Evolutionary conservation across 1,284 basidiomycete species (phyloP), one percentile per base, ranked within the genome.

Genomic region (Sporisorium graminicola): DNA sequence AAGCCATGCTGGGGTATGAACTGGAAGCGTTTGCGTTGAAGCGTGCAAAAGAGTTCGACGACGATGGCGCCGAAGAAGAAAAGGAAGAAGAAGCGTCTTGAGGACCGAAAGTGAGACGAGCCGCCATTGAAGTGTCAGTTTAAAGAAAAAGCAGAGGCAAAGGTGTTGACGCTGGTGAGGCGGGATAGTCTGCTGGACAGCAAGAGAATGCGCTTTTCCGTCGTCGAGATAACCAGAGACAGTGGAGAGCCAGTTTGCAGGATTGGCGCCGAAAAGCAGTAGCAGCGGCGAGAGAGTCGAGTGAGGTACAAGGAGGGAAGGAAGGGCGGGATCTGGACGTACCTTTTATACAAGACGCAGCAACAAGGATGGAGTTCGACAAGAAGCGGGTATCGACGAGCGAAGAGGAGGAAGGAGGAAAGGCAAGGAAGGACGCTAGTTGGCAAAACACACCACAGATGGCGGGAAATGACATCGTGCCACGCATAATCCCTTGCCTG

Each of bases 21-120:
- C 37, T 55, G 37, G 53, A 56, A 60, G 56, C 40, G 57, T 43
- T n/a, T 10, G 56, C 7, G 18, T 50, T 42, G 16, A 46, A 66
- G 40, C 59, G 64, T 29, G 56, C 20, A 20, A 44, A 56, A 24
- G 46, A 55, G 6, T 61, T 44, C 29, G 54, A 55, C 40, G 54
- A 31, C 20, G 62, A 42, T 12, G 64, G 35, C 47, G 52, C 53
- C 42, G 64, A 59, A 16, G 66, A 63, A 9, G 60, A 49, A 42
- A 40, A 56, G 42, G 64, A 59, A 16, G 66, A 63, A 9, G 60
- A 49, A 42, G 42, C 20, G 24, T 57, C 59, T 62, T 58, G 29
- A 16, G 59, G 67, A 51, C 71, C 64, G 55, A 71, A 71, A 20
- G 60, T 47, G 27, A 74, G 65, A 52, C 71, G 71, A 44, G 71